Conservation (phyloP, 1,284 basidiomycete species). For the Trichosporon ovoides region DNA sequence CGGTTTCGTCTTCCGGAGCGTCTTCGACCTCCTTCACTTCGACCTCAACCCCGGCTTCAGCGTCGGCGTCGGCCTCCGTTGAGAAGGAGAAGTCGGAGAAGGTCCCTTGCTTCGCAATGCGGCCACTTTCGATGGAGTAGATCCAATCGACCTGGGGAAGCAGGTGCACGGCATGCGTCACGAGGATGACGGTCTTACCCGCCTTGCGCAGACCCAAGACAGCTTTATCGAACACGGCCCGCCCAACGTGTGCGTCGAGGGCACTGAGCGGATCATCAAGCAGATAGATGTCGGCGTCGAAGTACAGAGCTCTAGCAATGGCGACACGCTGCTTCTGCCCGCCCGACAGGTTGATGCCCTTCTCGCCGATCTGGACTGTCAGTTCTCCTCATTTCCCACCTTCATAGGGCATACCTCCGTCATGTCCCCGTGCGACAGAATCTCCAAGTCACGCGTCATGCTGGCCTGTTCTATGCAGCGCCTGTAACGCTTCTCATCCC, state of each 20-base stretch:
- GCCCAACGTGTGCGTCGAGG: slow-evolving; percentile 57
- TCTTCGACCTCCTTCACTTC: background rate
- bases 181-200: slow-evolving; percentile 56
- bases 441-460: slow-evolving; percentile 29
- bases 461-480: slow-evolving; percentile 28
- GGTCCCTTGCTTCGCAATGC: slow-evolving; percentile 8
- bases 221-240: slow-evolving; percentile 62
- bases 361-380: slow-evolving; percentile 61
- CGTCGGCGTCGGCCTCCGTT: too few relatives aligned
- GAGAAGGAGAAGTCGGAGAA: background rate
- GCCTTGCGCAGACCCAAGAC: slow-evolving; percentile 59
- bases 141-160: slow-evolving; percentile 26
- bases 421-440: slow-evolving; percentile 39
- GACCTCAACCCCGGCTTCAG: too few relatives aligned
- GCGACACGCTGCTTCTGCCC: slow-evolving; percentile 64
- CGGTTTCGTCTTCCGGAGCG: background rate
- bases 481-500: slow-evolving; percentile 19
- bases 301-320: slow-evolving; percentile 72
- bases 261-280: slow-evolving; percentile 54
- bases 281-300: slow-evolving; percentile 52
- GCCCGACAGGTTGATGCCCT: slow-evolving; percentile 46
- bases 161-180: slow-evolving; percentile 57
- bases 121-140: slow-evolving; percentile 39
- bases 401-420: slow-evolving; percentile 50
- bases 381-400: background rate